A percentile compares a stretch with the other conserved stretches of the same genome.
Evolutionary conservation across 1,284 basidiomycete species (phyloP).

Genomic region (Leccinum brunneo-olivaceum): DNA sequence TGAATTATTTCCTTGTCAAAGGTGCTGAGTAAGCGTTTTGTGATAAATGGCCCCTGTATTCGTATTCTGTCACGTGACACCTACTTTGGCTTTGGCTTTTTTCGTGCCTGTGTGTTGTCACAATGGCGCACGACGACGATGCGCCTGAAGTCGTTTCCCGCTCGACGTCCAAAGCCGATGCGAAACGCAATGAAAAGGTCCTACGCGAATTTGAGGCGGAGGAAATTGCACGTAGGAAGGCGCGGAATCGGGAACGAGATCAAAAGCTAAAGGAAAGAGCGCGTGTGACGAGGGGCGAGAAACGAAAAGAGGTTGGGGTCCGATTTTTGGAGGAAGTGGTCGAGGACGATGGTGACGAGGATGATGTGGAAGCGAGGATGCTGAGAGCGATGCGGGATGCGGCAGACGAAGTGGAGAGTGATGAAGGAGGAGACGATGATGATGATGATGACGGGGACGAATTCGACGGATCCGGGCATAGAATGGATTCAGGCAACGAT

Average conservation of each 20-base stretch:
- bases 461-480: conserved; percentile 12
- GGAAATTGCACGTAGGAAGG: conserved; percentile 34
- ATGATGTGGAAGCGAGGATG: conserved; percentile 31
- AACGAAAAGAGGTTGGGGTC: conserved; percentile 12
- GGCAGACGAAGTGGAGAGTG: conserved; percentile 24
- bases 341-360: conserved; percentile 9
- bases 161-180: conserved; percentile 35
- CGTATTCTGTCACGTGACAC: too few species aligned
- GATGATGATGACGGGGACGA: conserved; percentile 9
- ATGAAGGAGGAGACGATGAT: conserved; percentile 6
- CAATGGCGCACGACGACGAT: conserved; percentile 32
- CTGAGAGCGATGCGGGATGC: conserved; percentile 38
- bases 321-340: conserved; percentile 13
- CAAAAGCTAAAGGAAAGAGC: conserved; percentile 42
- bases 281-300: conserved; percentile 25
- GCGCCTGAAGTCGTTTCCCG: conserved; percentile 43
- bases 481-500: conserved; percentile 13
- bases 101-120: too few species aligned
- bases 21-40: conserved; percentile 18
- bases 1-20: conserved; percentile 43
- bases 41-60: too few species aligned
- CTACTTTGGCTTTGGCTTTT: too few species aligned
- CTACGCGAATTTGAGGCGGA: conserved; percentile 31
- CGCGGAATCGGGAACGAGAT: conserved; percentile 39
- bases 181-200: conserved; percentile 29